Base-by-base conservation (phyloP, 225 moss, liverwort and hornwort species). In the Ulota crispa region DNA sequence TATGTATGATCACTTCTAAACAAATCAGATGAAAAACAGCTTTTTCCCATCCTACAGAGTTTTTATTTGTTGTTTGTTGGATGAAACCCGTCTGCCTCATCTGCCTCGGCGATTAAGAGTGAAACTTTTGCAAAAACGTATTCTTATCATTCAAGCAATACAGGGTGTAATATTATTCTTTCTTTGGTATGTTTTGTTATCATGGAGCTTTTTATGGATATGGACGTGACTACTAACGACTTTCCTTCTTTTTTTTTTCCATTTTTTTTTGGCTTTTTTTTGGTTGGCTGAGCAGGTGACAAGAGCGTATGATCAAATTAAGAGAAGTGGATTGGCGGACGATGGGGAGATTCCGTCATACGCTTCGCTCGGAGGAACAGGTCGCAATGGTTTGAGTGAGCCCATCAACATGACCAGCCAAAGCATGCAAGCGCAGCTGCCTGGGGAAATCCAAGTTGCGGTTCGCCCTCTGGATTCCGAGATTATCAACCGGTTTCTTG, bases 391-490 rank as follows among this genome's bases (percentile, higher is more conserved):
- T 54, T 73, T 97, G 37, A 97, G 97, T 82, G 95, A 97, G 60
- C 94, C 95, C n/a, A 88, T 97, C 71, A 89, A 87, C 69, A 90
- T 97, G 70, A 93, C 77, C 34, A 94, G 95, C 85, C 85, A 83
- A 78, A 95, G 85, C 43, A 92, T 93, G 89, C 87, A 88, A 64
- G 89, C 85, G 9, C 81, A 82, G 64, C 76, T 94, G 52, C 92
- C 95, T 60, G 41, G 83, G 10, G 93, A 89, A 13, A 47, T 97
- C 8, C 88, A 90, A 82, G 92, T 80, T 41, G 97, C 97, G 47
- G 95, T 97, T 8, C 87, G 97, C 39, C 92, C 94, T 72, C 88
- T 97, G 50, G 95, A 97, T 78, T 90, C 95, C 21, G 95, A 97
- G 2, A 95, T 97, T 23, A 84, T 93, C 72, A 90, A 86, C 68